Evolutionary conservation across 2,329 filamentous ascomycete species (phyloP), one percentile per base, ranked within the genome.

Genomic region (Penicillium digitatum): DNA sequence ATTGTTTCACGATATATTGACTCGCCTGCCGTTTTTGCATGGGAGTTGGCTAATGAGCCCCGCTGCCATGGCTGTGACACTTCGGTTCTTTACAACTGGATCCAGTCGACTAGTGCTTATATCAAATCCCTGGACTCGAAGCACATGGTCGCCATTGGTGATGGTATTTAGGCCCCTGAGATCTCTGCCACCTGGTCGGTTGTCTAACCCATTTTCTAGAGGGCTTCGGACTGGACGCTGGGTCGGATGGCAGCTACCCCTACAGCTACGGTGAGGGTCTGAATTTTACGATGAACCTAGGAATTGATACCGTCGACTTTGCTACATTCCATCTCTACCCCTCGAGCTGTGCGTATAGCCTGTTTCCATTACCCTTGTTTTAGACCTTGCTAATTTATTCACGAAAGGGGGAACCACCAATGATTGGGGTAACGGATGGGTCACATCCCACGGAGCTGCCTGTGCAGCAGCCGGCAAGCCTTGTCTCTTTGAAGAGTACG

Each of bases 21-120:
- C 57, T 86, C 82, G 0, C 72, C 81, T 0, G 79, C 85, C 0
- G 78, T 88, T 44, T 82, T 88, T 60, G 83, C 84, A 0, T 88
- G 86, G 86, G 85, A 88, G 63, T 74, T 88, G 1, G 82, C 78
- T 54, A 88, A 88, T 61, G 86, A 88, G 70, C 82, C 85, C 16
- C 77, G 85, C 56, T 87, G 85, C 72, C 75, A 78, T 14, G 79
- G 82, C 12, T 88, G 86, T 66, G 72, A 75, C 38, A 80, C 81
- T 1, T 76, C 78, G 8, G 78, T 85, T 22, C 76, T 88, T 56
- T 79, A 78, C 34, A 75, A 81, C 43, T 88, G 85, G 86, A 83
- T 83, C 18, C 72, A 76, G 38, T 70, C 71, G 5, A 82, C 79
- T 2, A 84, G 81, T 26, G 71, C 76, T 9, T 88, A 86, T 66